Conservation (phyloP, 108 stramenopile genomes). For the Seminavis robusta region DNA sequence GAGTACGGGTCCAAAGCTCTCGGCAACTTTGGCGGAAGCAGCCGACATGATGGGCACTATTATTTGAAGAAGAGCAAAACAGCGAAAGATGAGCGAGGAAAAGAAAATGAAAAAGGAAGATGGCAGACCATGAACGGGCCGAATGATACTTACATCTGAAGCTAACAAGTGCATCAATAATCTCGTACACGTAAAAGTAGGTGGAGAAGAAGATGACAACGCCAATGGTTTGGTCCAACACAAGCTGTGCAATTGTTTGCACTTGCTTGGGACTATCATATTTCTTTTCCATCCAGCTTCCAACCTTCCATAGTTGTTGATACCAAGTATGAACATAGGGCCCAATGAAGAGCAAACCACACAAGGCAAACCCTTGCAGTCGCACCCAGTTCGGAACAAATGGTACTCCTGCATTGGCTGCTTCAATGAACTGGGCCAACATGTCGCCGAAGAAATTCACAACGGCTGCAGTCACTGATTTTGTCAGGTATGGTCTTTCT, state of each 20-base stretch:
- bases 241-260: slow-evolving; percentile 13
- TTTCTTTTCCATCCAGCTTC: slow-evolving; percentile 8
- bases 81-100: no score
- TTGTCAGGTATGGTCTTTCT: background rate
- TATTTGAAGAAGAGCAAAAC: no score
- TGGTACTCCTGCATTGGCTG: background rate
- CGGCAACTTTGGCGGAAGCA: slow-evolving; percentile 7
- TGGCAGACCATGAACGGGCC: background rate
- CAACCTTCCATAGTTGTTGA: slow-evolving; percentile 11
- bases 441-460: slow-evolving; percentile 16
- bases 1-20: slow-evolving; percentile 9
- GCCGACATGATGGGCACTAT: slow-evolving; percentile 6
- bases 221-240: slow-evolving; percentile 32
- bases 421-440: slow-evolving; percentile 13
- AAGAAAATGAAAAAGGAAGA: no score
- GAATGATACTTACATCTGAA: background rate
- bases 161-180: slow-evolving; percentile 11
- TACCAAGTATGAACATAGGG: slow-evolving; percentile 32
- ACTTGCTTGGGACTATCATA: slow-evolving; percentile 4
- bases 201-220: slow-evolving; percentile 21
- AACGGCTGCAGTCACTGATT: background rate
- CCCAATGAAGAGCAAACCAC: slow-evolving; percentile 21
- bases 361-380: slow-evolving; percentile 11
- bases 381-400: slow-evolving; percentile 4
- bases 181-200: slow-evolving; percentile 28